phyloP scores from a whole-genome alignment of 805 yeast genomes.

The Yarrowia sp. region DNA sequence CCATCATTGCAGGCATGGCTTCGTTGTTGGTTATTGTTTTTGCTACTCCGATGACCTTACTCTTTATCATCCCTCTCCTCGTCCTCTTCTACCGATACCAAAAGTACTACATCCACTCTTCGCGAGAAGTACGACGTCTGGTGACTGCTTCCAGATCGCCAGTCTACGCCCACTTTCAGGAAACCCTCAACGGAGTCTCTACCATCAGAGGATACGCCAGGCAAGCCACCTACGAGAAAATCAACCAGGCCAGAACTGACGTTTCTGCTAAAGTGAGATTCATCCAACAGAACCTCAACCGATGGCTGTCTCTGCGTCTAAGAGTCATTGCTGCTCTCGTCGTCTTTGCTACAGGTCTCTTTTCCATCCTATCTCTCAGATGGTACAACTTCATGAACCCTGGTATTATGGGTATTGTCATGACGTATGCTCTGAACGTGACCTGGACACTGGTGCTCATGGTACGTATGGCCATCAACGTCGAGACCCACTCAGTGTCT shows the following conservation, averaged over 20 bases:
- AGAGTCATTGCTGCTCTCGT: constrained; percentile 84
- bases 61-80: constrained; percentile 73
- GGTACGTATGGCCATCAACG: constrained; percentile 90
- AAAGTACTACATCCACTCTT: constrained; percentile 67
- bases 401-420: constrained; percentile 88
- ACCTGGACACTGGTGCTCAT: constrained; percentile 90
- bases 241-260: constrained; percentile 60
- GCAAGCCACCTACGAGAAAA: constrained; percentile 61
- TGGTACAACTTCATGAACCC: constrained; percentile 66
- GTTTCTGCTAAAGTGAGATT: constrained; percentile 81
- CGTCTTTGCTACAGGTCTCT: constrained; percentile 77
- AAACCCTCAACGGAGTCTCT: constrained; percentile 75
- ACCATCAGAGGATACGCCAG: constrained; percentile 84
- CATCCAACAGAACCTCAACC: constrained; percentile 80
- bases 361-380: constrained; percentile 57
- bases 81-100: constrained; percentile 74
- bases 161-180: constrained; percentile 81
- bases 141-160: constrained; percentile 75
- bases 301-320: constrained; percentile 91
- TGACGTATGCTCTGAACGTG: constrained; percentile 83
- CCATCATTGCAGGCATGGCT: constrained; percentile 54
- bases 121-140: constrained; percentile 80
- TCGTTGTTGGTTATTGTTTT: constrained; percentile 80
- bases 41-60: constrained; percentile 86
- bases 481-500: constrained; percentile 89